Evolutionary conservation across 2,329 filamentous ascomycete species (phyloP), one percentile per base, ranked within the genome.

Genomic region (Catunica adiposa): DNA sequence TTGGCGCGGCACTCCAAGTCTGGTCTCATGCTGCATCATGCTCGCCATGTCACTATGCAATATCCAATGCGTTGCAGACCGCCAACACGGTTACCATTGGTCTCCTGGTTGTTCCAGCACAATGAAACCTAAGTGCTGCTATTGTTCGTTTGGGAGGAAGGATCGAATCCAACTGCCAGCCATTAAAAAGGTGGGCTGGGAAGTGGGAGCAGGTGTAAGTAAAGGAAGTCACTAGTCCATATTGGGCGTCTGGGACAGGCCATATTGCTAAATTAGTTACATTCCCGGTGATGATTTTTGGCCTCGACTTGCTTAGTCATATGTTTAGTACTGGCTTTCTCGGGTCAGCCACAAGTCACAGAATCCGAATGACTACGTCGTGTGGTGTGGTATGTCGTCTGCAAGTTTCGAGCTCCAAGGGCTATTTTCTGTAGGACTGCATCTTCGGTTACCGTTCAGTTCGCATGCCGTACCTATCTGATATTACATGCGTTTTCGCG

Each of bases 151-250:
- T 34, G 11, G 31, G 38, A 52, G 37, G 51, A 47, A 56, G 55
- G 50, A 56, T 31, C 38, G 29, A 34, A 51, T 23, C 44, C 46
- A 40, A 44, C 37, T 50, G 34, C 37, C 53, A 56, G 17, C 29
- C 42, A 46, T 56, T 56, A 44, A 47, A 56, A 56, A 37, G 54
- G 54, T 53, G 54, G 54, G 48, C 48, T 56, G 54, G 54, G 48
- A n/a, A 22, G 7, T 44, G 40, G 40, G 11, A 22, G 20, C 15
- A 8, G 15, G 11, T 44, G 40, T 17, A 17, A 44, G 40, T 22
- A 37, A 40, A 25, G 44, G 34, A 40, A 31, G 22, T 14, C 14
- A 11, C 25, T 17, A 47, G 42, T 11, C 29, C n/a, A 54, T 31
- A 48, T 51, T 26, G 7, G 22, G 23, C 6, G 2, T 7, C 20